Evolutionary conservation across 495 filamentous ascomycete species (phyloP), one percentile per base, ranked within the genome.

Genomic region (Usnea hakonensis): DNA sequence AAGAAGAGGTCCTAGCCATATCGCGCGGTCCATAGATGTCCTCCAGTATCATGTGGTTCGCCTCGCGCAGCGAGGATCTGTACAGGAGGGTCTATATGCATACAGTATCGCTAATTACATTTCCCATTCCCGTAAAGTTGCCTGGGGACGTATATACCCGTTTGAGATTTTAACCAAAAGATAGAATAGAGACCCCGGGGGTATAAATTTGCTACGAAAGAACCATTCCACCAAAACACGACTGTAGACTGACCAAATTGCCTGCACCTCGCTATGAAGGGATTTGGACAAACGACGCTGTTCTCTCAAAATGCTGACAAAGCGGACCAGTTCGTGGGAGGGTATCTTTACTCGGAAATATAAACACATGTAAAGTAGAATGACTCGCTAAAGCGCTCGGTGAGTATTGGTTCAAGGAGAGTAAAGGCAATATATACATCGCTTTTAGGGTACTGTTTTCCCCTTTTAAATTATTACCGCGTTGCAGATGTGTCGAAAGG

Each of bases 371-470:
- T 41, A 50, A n/a, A 64, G 37, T 54, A 57, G 61, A 64, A 61
- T 55, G 55, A 58, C 65, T 67, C 65, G 65, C 65, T 67, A 67
- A 66, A 60, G 57, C 65, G 61, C 65, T 64, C 50, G 54, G 61
- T 55, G 53, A 55, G 58, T 53, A 30, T 55, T 23, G 35, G 11
- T 21, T 38, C 26, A 36, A 32, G 32, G 28, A 23, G 16, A 44
- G 26, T 26, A 38, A n/a, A 44, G n/a, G 28, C 21, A 38, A 55
- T 65, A 55, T 65, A 35, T 64, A 58, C 38, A 59, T 35, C 32
- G 52, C 53, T 63, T 52, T 59, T 35, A 30, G 43, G 35, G 46
- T 62, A 1, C 17, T 57, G 26, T 48, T 53, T 19, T 56, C 53
- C 48, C 48, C 28, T 52, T 21, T 5, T 33, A 35, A 26, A 35